These are phyloP conservation scores for Chimonanthus salicifolius DNA, from an alignment of 164 flowering plant species.

Conservation along the genomic window DNA sequence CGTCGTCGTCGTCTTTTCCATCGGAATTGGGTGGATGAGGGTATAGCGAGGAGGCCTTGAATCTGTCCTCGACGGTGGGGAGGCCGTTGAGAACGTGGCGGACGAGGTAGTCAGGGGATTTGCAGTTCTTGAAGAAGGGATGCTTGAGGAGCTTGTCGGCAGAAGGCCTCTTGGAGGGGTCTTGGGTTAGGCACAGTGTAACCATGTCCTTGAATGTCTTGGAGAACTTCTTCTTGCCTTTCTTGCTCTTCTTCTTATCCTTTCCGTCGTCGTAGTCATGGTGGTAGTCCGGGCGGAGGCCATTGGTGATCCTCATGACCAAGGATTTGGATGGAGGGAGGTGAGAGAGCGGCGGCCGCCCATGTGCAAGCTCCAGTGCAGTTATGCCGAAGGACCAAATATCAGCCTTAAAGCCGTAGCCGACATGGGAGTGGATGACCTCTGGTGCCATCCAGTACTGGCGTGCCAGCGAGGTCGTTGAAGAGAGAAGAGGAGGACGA, in stretches of 20 bases:
- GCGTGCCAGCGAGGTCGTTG: conserved; percentile 63
- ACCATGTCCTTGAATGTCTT: conserved; percentile 75
- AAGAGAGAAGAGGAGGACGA: conserved; percentile 23
- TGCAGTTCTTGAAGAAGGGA: conserved; percentile 64
- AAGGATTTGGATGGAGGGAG: conserved; percentile 70
- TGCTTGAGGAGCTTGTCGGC: conserved; percentile 73
- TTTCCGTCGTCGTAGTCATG: conserved; percentile 29
- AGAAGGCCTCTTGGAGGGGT: conserved; percentile 61
- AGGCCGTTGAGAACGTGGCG: conserved; percentile 52
- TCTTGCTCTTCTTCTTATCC: conserved; percentile 37
- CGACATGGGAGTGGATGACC: conserved; percentile 70
- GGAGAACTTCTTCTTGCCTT: conserved; percentile 47
- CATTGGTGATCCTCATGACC: conserved; percentile 54
- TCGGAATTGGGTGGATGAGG: background rate
- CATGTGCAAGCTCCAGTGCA: conserved; percentile 81
- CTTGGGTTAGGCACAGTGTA: conserved; percentile 59
- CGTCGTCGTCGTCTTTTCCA: conserved; percentile 16
- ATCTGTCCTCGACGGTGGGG: conserved; percentile 64
- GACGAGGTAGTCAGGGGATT: conserved; percentile 44
- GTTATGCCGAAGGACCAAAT: conserved; percentile 94
- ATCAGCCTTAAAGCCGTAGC: conserved; percentile 79
- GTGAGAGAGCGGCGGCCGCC: conserved; percentile 79
- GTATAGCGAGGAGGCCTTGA: conserved; percentile 17
- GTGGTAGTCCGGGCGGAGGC: conserved; percentile 25
- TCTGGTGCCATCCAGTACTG: conserved; percentile 95